Evolutionary conservation across 768 basidiomycete species (phyloP).

Genomic region (Suillus luteus): DNA sequence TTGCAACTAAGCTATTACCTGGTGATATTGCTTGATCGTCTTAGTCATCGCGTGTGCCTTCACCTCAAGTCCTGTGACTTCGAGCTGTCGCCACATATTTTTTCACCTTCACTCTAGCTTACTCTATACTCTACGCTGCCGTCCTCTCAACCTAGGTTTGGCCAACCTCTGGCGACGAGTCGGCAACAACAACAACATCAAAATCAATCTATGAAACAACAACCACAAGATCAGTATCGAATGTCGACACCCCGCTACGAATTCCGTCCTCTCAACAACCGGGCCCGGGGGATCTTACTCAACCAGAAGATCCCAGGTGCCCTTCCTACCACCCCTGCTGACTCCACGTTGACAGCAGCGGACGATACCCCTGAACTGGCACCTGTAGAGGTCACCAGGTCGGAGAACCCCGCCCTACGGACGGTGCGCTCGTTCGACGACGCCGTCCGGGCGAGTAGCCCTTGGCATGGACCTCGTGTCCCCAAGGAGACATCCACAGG

Average conservation of each 20-base stretch:
- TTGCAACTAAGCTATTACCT: no score
- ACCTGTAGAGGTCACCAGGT: accelerated
- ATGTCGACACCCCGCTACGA: neutral
- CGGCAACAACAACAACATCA: no score
- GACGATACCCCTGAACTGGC: neutral
- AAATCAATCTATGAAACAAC: no score
- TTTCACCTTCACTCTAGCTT: neutral
- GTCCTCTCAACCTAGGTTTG: neutral
- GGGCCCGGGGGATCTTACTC: neutral
- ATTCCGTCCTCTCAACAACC: neutral
- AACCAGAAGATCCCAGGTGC: neutral
- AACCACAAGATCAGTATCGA: no score
- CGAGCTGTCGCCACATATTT: no score
- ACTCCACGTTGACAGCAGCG: no score
- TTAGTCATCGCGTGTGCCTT: no score
- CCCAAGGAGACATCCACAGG: neutral
- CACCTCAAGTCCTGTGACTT: no score
- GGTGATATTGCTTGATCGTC: no score
- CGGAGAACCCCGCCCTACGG: neutral
- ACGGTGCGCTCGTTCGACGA: accelerated
- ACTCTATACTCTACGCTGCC: neutral
- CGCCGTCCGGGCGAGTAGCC: neutral
- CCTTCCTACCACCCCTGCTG: no score
- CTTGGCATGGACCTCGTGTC: neutral
- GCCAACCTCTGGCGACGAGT: neutral